Percentiles rank a stretch among this genome's conserved stretches.
These are phyloP conservation scores for Daldinia bambusicola DNA, from an alignment of 495 filamentous ascomycete species.

Conservation along the genomic window DNA sequence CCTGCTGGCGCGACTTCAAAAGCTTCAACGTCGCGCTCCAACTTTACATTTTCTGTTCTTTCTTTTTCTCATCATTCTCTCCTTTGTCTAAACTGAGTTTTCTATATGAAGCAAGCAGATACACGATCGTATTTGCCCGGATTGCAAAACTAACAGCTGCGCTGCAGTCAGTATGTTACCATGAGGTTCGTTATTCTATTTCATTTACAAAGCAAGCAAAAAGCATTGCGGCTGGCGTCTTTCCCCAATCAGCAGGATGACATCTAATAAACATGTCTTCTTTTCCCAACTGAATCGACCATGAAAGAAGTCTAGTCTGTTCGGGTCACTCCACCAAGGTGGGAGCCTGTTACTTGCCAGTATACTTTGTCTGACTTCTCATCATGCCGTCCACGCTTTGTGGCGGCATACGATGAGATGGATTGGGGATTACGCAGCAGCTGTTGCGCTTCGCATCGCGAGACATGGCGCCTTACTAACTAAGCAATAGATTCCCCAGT, in stretches of 20 bases:
- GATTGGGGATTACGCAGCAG: not conserved
- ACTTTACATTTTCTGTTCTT: conserved; percentile 28
- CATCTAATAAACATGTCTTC: conserved; percentile 80
- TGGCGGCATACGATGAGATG: conserved; percentile 10
- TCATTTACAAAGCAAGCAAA: conserved; percentile 4
- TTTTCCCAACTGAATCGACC: conserved; percentile 95
- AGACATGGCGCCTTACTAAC: conserved; percentile 18
- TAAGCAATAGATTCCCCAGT: not conserved
- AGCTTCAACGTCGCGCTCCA: conserved; percentile 11
- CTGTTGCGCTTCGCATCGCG: not conserved
- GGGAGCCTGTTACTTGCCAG: conserved; percentile 97
- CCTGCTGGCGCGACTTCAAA: conserved; percentile 35
- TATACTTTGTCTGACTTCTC: conserved; percentile 85
- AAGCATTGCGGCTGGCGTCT: conserved; percentile 16
- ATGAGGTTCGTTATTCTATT: conserved; percentile 24
- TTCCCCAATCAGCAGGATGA: conserved; percentile 76
- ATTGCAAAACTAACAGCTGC: not conserved
- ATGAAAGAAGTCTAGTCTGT: conserved; percentile 80
- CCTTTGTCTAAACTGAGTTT: not conserved
- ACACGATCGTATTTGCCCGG: not conserved
- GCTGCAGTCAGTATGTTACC: not conserved
- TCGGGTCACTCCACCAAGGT: conserved; percentile 72
- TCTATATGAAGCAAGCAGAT: not conserved
- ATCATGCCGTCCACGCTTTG: conserved; percentile 1
- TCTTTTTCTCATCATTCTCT: conserved; percentile 29